Conservation (phyloP, 2,329 filamentous ascomycete species). For the Fusarium mexicanum region DNA sequence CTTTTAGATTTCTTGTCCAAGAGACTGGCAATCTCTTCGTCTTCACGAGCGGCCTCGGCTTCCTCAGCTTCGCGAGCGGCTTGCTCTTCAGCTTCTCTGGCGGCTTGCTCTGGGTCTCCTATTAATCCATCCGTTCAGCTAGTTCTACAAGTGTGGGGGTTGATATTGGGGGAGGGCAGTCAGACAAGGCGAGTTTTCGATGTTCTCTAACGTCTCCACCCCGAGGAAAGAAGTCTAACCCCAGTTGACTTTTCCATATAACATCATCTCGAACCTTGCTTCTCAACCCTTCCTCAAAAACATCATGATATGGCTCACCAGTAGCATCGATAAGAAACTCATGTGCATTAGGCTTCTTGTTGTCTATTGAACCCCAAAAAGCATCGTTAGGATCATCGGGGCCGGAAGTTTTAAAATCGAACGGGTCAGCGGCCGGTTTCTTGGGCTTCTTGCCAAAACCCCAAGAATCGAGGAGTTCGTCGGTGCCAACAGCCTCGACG, state of each 20-base stretch:
- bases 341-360: constrained; percentile 58
- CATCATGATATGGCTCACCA: constrained; percentile 58
- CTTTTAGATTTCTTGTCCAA: constrained; percentile 53
- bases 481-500: constrained; percentile 50
- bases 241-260: constrained; percentile 58
- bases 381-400: constrained; percentile 57
- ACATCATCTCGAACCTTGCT: constrained; percentile 55
- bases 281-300: constrained; percentile 56
- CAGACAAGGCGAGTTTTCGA: constrained; percentile 49
- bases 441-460: constrained; percentile 63
- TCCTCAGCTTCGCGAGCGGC: constrained; percentile 40
- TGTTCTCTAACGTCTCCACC: constrained; percentile 57
- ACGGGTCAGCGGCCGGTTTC: constrained; percentile 43
- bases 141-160: constrained; percentile 59
- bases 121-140: constrained; percentile 50
- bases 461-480: constrained; percentile 67
- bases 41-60: constrained; percentile 38
- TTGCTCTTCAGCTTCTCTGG: constrained; percentile 38
- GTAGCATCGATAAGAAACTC: constrained; percentile 57
- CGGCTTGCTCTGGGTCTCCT: constrained; percentile 46
- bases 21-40: constrained; percentile 49
- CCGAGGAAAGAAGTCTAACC: constrained; percentile 53
- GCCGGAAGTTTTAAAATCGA: constrained; percentile 52
- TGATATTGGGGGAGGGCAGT: constrained; percentile 59
- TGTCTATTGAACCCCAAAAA: constrained; percentile 48